These are phyloP conservation scores for Lumnitzera racemosa DNA, from an alignment of 345 rosid species.

Conservation along the genomic window DNA sequence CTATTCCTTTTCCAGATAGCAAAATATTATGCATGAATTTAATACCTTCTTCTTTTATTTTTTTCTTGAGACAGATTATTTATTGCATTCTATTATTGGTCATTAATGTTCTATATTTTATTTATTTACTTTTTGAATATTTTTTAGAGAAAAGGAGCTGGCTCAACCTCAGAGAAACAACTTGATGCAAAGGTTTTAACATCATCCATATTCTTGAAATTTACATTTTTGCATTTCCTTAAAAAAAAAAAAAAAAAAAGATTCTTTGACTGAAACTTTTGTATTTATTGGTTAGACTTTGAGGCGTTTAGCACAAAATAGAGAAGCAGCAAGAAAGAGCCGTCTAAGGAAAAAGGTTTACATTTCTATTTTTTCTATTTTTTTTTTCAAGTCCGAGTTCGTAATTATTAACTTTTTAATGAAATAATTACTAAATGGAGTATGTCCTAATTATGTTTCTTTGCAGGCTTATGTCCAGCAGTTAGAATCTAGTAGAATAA, in stretches of 20 bases:
- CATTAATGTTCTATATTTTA: no score
- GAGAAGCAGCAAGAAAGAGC: constrained; percentile 99
- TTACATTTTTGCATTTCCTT: background rate
- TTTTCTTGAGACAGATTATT: no score
- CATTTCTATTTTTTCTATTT: background rate
- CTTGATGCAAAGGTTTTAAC: constrained; percentile 82
- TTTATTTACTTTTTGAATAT: no score
- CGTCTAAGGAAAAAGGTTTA: constrained; percentile 89
- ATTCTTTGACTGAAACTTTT: background rate
- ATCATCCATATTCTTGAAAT: background rate
- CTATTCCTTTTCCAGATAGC: no score
- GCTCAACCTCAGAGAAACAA: constrained; percentile 67
- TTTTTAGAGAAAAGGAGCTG: constrained; percentile 56
- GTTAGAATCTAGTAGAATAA: constrained; percentile 86
- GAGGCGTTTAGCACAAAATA: constrained; percentile 97
- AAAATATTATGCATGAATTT: no score
- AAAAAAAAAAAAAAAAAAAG: background rate
- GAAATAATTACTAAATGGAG: background rate
- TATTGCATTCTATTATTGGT: no score
- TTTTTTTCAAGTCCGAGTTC: no score
- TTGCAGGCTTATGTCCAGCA: constrained; percentile 95
- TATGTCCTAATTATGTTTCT: background rate
- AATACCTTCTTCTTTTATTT: no score
- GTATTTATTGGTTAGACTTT: constrained; percentile 42
- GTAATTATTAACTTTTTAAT: background rate